Evolutionary conservation across 768 basidiomycete species (phyloP), one percentile per base, ranked within the genome.

Genomic region (Naganishia onofrii): DNA sequence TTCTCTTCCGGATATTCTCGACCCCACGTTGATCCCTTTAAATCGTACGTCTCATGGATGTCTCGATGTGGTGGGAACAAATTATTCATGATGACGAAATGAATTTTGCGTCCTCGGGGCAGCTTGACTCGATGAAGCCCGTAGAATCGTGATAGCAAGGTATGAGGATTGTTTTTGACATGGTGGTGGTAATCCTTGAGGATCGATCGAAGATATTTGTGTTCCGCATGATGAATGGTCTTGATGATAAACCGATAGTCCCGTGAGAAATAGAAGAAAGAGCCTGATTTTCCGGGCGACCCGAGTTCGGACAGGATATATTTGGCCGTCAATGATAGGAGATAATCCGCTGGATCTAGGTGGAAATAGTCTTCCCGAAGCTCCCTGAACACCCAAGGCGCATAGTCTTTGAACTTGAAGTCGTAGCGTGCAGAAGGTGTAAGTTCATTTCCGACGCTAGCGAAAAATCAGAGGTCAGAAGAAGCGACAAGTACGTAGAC

Each of bases 181-280:
- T 98, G 93, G 21, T 84, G 84, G 79, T 95, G 87, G 81, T 98
- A 98, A 54, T 87, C 82, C 75, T 86, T 87, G 57, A 99, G 86
- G 73, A 97, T 91, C 12, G 84, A 85, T 28, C 93, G 86, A 0
- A 99, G 85, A 81, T 94, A 98, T 80, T 92, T 91, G 85, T 96
- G 93, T 79, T 99, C 96, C 42, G 87, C 85, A 76, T 93, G 92
- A 17, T 88, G 91, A 72, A 99, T 97, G 21, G 95, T 99, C 83
- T 99, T 99, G 87, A 99, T 98, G 83, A 99, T 99, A 84, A 96
- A 99, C 2, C 95, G 90, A 78, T 98, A 99, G 84, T 99, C 95
- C 51, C 93, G 86, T 7, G 93, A 96, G 80, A 97, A 98, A 83
- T 98, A 99, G 85, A 99, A 99, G 83, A 99, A 99, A 17, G 92